Evolutionary conservation across 495 filamentous ascomycete genomes (phyloP).

Genomic region (Penicillium atrosanguineum): DNA sequence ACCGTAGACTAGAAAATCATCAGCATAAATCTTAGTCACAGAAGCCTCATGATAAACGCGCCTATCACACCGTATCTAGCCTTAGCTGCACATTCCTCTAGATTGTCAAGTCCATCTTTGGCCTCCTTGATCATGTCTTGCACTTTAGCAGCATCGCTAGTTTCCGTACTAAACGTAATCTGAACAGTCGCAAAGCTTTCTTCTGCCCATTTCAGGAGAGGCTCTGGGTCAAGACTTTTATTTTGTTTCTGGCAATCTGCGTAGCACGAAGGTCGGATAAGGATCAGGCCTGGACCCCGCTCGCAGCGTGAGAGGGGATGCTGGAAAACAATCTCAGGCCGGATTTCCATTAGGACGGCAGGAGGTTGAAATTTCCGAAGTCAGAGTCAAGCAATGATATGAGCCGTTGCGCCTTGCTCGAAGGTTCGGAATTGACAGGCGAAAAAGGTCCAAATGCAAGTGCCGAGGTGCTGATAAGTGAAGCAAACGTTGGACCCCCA

Average conservation of each 20-base stretch:
- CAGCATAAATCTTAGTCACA: neutral
- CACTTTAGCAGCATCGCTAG: neutral
- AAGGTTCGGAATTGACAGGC: neutral
- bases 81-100: constrained; percentile 18
- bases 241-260: constrained; percentile 21
- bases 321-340: neutral
- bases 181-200: constrained; percentile 36
- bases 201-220: constrained; percentile 40
- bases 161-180: constrained; percentile 17
- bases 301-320: constrained; percentile 55
- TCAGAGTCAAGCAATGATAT: neutral
- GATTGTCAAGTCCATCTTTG: constrained; percentile 10
- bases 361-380: neutral
- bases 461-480: neutral
- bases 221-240: constrained; percentile 30
- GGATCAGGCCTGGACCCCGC: constrained; percentile 52
- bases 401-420: too few relatives aligned
- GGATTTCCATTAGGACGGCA: neutral
- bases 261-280: constrained; percentile 31
- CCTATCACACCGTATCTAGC: constrained; percentile 21
- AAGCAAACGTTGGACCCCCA: neutral
- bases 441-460: neutral
- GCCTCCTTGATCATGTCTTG: constrained; percentile 2
- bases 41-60: neutral
- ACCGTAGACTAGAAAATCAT: constrained; percentile 25